phyloP scores from a whole-genome alignment of 495 filamentous ascomycete species.

The Platismatia glauca region DNA sequence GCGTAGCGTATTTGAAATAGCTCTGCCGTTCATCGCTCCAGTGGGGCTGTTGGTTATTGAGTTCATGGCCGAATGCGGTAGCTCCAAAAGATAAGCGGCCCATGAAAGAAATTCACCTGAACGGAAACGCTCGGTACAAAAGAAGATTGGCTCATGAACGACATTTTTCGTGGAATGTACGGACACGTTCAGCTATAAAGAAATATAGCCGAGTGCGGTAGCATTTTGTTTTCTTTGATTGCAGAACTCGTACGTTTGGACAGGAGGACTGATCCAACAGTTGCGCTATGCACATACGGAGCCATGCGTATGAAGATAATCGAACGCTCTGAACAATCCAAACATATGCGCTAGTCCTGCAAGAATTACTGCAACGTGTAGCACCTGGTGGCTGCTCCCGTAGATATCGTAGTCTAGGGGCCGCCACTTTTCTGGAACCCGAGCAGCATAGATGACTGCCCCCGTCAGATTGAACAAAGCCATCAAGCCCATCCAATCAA shows the following conservation, averaged over 20 bases:
- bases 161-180: no score
- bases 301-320: conserved; percentile 33
- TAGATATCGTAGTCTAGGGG: conserved; percentile 40
- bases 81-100: no score
- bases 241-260: not conserved
- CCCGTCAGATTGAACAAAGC: conserved; percentile 35
- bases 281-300: conserved; percentile 5
- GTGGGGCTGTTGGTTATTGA: no score
- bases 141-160: no score
- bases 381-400: conserved; percentile 44
- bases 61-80: no score
- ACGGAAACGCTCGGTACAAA: no score
- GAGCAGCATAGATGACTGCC: conserved; percentile 34
- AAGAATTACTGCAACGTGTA: conserved; percentile 41
- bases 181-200: no score
- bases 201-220: no score
- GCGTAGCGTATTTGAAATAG: no score
- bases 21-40: no score
- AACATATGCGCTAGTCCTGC: conserved; percentile 38
- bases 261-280: not conserved
- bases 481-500: conserved; percentile 36
- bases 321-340: conserved; percentile 40
- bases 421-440: conserved; percentile 42
- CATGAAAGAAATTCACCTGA: no score
- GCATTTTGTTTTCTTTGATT: not conserved